phyloP scores from a whole-genome alignment of 805 yeast species.

The Metschnikowia kofuensis region DNA sequence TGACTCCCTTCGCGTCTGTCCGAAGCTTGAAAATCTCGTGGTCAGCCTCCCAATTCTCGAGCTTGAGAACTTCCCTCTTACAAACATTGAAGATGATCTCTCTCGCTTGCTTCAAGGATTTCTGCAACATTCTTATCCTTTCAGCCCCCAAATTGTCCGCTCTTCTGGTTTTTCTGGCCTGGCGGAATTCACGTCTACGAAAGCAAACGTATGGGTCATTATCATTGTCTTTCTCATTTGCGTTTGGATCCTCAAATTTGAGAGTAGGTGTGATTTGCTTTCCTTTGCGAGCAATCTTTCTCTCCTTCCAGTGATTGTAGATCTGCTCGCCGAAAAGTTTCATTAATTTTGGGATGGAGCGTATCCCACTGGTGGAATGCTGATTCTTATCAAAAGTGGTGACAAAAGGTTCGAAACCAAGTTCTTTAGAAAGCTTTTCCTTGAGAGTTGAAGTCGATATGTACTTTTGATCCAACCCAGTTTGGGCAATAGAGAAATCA shows the following conservation, averaged over 20 bases:
- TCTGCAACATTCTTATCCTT: slow-evolving; percentile 67
- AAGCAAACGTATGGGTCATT: slow-evolving; percentile 94
- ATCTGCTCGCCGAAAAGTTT: slow-evolving; percentile 61
- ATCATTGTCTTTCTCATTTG: slow-evolving; percentile 78
- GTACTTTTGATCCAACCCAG: slow-evolving; percentile 30
- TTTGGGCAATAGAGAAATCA: slow-evolving; percentile 18
- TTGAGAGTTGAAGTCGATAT: slow-evolving; percentile 58
- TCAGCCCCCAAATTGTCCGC: slow-evolving; percentile 90
- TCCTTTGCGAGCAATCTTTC: slow-evolving; percentile 72
- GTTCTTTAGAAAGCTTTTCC: slow-evolving; percentile 52
- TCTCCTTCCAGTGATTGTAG: slow-evolving; percentile 76
- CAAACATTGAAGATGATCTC: slow-evolving; percentile 67
- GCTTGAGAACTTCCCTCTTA: slow-evolving; percentile 65
- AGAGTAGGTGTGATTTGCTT: slow-evolving; percentile 68
- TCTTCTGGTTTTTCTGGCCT: slow-evolving; percentile 92
- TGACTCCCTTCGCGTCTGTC: slow-evolving; percentile 65
- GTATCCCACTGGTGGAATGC: slow-evolving; percentile 22
- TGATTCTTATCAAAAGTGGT: slow-evolving; percentile 55
- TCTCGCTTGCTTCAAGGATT: slow-evolving; percentile 74
- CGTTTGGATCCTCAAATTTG: slow-evolving; percentile 76
- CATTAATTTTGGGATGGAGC: slow-evolving; percentile 49
- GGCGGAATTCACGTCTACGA: slow-evolving; percentile 92
- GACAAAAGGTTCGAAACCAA: slow-evolving; percentile 52
- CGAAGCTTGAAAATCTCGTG: slow-evolving; percentile 68
- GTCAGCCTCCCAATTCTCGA: slow-evolving; percentile 62